Evolutionary conservation across 495 filamentous ascomycete genomes (phyloP), one percentile per base, ranked within the genome.

Genomic region (Tricharina praecox): DNA sequence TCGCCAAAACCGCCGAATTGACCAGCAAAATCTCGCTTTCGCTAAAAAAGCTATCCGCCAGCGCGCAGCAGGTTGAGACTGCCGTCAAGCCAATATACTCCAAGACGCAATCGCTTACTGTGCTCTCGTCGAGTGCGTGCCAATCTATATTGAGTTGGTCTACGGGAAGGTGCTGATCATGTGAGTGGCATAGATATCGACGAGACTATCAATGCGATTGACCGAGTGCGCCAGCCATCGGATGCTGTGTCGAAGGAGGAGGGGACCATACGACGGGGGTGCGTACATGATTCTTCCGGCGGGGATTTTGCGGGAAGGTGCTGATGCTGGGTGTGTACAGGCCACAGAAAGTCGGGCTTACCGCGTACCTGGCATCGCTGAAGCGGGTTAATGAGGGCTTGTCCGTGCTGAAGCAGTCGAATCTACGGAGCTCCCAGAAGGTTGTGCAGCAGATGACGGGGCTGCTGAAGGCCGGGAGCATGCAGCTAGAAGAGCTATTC

Each of bases 11-110:
- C 26, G 66, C 69, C 2, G 73, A 77, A 48, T 73, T 96, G 56
- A 93, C 83, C 24, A 93, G 86, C 66, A 94, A 92, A 68, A 94
- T 99, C 52, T 76, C 86, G 62, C 78, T 82, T 16, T 92, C 85
- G 23, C 70, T 94, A 44, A 76, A 77, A 24, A 75, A 88, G 54
- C 67, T 99, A 10, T 84, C 94, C 52, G 77, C 78, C 24, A 85
- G 81, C 40, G 90, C 85, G 16, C 83, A 85, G 60, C 85, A 78
- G 40, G 85, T 96, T 13, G 79, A 87, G 49, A 80, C 93, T 50
- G 85, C 92, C 8, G 85, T 93, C 39, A 84, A 86, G 0, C 92
- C 92, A 7, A 79, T 96, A 23, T 86, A 86, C 62, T 85, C 82
- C 56, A 92, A 93, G 60, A 96, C 92, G 1, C 81, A 84, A 63